Base-by-base conservation (phyloP, 2,329 filamentous ascomycete genomes). In the Phialophora expanda region DNA sequence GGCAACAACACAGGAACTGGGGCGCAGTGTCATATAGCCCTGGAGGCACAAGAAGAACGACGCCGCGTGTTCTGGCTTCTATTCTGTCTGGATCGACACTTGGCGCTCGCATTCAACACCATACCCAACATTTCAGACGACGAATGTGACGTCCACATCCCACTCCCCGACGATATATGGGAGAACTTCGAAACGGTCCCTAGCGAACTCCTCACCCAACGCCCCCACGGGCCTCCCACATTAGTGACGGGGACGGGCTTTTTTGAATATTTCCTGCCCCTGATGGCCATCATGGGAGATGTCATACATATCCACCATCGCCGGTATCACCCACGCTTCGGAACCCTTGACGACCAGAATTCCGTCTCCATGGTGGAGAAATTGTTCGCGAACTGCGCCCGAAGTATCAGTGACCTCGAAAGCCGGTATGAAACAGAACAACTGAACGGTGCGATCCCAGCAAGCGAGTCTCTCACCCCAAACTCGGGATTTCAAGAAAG, bases 211-310 rank as follows among this genome's bases (percentile, higher is more conserved):
- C n/a, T 64, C 20, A 30, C 53, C 5, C 26, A 30, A 4, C 53
- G 65, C 12, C 22, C 58, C 24, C 53, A 56, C 14, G 56, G 54
- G 4, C 67, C 67, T 24, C 53, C 78, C 0, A 76, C 73, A 5
- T 71, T 69, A 20, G 74, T 79, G 26, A 77, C 78, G 1, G 82
- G 82, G 0, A 77, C 77, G 1, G 78, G 78, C 2, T 80, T 82
- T 54, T 83, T 84, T 55, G 82, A 83, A 66, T 84, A 79, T 64
- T 83, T 84, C 58, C 71, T 84, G 2, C 82, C 82, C 0, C 73
- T 84, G 1, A 83, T 83, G 78, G 75, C 77, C 1, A 80, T 83
- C 7, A 75, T 84, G 0, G 82, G 82, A 0, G 80, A 84, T 61
- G 82, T 84, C 9, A 81, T 83, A 53, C 78, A 83, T 46, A 68